phyloP scores from a whole-genome alignment of 2,329 filamentous ascomycete species.

The Phaeosphaeria sp. region DNA sequence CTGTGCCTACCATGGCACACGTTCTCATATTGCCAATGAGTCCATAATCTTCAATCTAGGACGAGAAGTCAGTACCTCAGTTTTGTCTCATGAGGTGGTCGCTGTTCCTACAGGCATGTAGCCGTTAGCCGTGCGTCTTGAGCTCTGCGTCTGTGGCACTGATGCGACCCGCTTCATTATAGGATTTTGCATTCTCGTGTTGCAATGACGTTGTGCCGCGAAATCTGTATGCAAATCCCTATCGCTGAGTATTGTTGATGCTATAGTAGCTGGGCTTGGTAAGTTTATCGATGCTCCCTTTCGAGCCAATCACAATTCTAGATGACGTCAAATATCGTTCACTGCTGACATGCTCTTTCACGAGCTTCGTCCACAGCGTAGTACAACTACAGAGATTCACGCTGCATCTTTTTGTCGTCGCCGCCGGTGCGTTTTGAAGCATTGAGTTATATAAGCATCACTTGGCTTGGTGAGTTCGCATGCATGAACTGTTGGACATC shows the following conservation, averaged over 20 bases:
- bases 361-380: neutral
- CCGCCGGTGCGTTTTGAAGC: neutral
- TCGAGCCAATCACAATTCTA: constrained; percentile 7
- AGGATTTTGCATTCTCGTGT: constrained; percentile 20
- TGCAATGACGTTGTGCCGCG: neutral
- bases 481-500: neutral
- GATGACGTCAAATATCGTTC: constrained; percentile 11
- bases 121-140: constrained; percentile 30
- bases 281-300: neutral
- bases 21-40: constrained; percentile 83
- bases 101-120: constrained; percentile 34
- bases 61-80: neutral
- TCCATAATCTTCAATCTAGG: constrained; percentile 70
- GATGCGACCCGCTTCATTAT: constrained; percentile 12
- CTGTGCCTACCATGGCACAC: constrained; percentile 51
- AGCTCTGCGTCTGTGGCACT: constrained; percentile 15
- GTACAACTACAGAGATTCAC: neutral
- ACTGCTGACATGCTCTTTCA: neutral
- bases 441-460: neutral
- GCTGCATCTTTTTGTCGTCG: no score
- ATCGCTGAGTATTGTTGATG: no score
- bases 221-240: no score
- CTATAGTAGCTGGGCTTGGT: no score
- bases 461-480: neutral
- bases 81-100: no score